Evolutionary conservation across 2,329 filamentous ascomycete genomes (phyloP).

Genomic region (Claviceps sp.): DNA sequence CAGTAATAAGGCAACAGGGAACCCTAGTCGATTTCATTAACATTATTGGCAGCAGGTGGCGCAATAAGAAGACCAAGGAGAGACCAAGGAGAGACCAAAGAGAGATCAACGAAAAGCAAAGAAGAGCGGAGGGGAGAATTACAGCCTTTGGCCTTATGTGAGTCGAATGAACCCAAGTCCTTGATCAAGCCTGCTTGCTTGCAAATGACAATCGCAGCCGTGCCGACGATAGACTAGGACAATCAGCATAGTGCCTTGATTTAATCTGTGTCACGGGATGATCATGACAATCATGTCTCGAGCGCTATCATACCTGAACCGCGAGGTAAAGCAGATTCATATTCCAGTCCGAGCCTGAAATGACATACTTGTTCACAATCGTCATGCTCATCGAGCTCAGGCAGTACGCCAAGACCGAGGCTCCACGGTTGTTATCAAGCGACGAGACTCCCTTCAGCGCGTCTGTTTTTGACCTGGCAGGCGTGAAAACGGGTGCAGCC

Average conservation of each 20-base stretch:
- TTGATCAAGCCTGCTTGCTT: constrained; percentile 73
- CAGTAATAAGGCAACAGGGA: constrained; percentile 85
- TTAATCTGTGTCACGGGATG: neutral
- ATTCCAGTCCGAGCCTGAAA: constrained; percentile 85
- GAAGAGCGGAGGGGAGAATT: constrained; percentile 18
- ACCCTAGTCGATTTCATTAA: constrained; percentile 45
- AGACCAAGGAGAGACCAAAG: neutral
- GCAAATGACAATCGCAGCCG: constrained; percentile 67
- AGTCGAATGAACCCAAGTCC: constrained; percentile 69
- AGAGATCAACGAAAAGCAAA: neutral
- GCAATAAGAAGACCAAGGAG: neutral
- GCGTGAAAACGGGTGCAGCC: constrained; percentile 1
- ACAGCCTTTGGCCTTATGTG: constrained; percentile 89
- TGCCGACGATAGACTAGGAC: constrained; percentile 71
- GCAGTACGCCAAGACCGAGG: constrained; percentile 85
- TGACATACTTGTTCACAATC: constrained; percentile 95
- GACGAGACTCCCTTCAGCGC: constrained; percentile 2
- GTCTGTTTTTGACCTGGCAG: constrained; percentile 5
- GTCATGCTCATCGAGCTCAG: constrained; percentile 97
- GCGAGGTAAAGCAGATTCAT: constrained; percentile 90
- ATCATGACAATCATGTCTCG: too few relatives aligned
- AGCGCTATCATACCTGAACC: constrained; percentile 61
- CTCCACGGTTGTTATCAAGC: constrained; percentile 59
- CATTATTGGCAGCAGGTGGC: neutral
- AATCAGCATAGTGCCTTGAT: neutral